These are phyloP conservation scores for Termitomyces sp. DNA, from an alignment of 768 basidiomycete genomes.

Conservation along the genomic window DNA sequence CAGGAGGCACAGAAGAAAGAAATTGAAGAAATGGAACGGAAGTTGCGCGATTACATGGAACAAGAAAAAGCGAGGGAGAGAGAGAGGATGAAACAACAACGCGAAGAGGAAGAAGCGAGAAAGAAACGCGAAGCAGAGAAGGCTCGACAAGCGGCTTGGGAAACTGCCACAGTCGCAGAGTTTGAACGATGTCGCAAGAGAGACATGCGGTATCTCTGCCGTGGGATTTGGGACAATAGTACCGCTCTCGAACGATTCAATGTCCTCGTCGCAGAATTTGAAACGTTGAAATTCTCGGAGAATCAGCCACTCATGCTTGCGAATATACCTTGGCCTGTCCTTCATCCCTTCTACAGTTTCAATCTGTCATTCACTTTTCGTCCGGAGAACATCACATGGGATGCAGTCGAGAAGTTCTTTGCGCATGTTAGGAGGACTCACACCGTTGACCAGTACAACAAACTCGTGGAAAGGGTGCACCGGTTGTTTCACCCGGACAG, in stretches of 20 bases:
- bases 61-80: constrained; percentile 2
- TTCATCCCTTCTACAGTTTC: neutral
- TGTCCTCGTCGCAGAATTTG: constrained; percentile 5
- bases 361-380: neutral
- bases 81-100: constrained; percentile 1
- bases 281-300: constrained; percentile 17
- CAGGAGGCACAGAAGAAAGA: constrained; percentile 1
- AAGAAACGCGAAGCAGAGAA: neutral
- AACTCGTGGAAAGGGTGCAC: constrained; percentile 1
- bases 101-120: constrained; percentile 5
- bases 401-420: constrained; percentile 6
- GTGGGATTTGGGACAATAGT: neutral
- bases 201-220: neutral
- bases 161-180: constrained; percentile 1
- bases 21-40: constrained; percentile 7
- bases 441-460: neutral
- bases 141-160: constrained; percentile 5
- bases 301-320: constrained; percentile 12
- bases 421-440: neutral
- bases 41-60: constrained; percentile 1
- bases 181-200: constrained; percentile 7
- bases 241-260: constrained; percentile 4
- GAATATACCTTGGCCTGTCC: constrained; percentile 15
- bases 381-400: constrained; percentile 1
- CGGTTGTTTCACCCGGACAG: constrained; percentile 10